Conservation (phyloP, 1,284 basidiomycete species). For the Tremellales sp. region DNA sequence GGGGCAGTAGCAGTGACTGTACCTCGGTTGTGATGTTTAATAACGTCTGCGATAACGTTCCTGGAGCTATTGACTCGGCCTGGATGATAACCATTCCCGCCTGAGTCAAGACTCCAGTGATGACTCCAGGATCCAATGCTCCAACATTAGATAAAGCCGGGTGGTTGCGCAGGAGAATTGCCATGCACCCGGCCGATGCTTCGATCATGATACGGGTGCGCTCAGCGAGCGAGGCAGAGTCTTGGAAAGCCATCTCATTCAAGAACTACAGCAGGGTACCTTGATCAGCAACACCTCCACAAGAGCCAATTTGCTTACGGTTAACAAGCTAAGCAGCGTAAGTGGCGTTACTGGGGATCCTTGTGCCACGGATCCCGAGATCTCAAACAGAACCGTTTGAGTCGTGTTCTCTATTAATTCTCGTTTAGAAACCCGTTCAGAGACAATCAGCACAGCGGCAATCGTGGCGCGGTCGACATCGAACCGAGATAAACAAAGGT, state of each 20-base stretch:
- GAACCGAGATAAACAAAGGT: slow-evolving; percentile 25
- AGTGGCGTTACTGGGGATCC: slow-evolving; percentile 19
- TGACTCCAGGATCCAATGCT: slow-evolving; percentile 16
- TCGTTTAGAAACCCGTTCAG: slow-evolving; percentile 7
- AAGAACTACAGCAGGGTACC: slow-evolving; percentile 7
- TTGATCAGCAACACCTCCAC: background rate
- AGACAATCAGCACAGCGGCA: slow-evolving; percentile 5
- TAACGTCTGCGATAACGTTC: slow-evolving; percentile 16
- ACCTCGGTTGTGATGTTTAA: background rate
- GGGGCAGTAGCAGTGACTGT: background rate
- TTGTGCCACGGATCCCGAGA: slow-evolving; percentile 19
- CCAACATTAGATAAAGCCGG: slow-evolving; percentile 9
- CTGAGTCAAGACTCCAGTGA: slow-evolving; percentile 12
- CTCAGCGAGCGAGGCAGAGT: background rate
- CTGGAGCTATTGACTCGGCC: slow-evolving; percentile 21
- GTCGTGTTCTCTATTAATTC: slow-evolving; percentile 25
- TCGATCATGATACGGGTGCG: slow-evolving; percentile 12
- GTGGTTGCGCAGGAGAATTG: slow-evolving; percentile 29
- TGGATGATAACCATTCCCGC: slow-evolving; percentile 26
- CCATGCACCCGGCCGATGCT: slow-evolving; percentile 22
- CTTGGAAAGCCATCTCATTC: slow-evolving; percentile 6
- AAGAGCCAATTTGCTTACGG: slow-evolving; percentile 12
- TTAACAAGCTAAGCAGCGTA: slow-evolving; percentile 26
- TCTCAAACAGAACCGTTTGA: slow-evolving; percentile 26
- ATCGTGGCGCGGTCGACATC: slow-evolving; percentile 16